phyloP scores from a whole-genome alignment of 2,329 filamentous ascomycete genomes.

The Cladophialophora immunda region DNA sequence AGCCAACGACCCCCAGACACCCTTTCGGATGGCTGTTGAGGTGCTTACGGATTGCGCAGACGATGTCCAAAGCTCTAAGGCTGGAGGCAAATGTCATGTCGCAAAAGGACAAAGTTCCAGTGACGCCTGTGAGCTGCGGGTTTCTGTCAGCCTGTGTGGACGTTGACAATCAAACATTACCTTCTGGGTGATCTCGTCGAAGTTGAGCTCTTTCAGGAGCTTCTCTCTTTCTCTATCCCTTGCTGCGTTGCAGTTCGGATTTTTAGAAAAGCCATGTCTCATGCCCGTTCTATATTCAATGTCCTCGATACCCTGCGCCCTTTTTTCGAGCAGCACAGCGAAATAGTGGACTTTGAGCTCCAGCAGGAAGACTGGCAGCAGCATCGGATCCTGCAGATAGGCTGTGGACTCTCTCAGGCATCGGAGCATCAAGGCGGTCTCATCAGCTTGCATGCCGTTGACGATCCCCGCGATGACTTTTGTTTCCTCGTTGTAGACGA shows the following conservation, averaged over 20 bases:
- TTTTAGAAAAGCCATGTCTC: slow-evolving; percentile 27
- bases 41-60: slow-evolving; percentile 9
- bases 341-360: slow-evolving; percentile 34
- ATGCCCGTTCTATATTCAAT: slow-evolving; percentile 34
- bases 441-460: slow-evolving; percentile 28
- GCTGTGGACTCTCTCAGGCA: slow-evolving; percentile 22
- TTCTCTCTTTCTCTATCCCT: slow-evolving; percentile 18
- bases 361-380: slow-evolving; percentile 29
- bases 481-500: slow-evolving; percentile 21
- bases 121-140: slow-evolving; percentile 24
- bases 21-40: background rate
- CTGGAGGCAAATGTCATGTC: slow-evolving; percentile 30
- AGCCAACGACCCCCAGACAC: background rate
- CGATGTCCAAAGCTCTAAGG: slow-evolving; percentile 22
- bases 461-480: slow-evolving; percentile 17
- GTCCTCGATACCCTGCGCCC: slow-evolving; percentile 27
- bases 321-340: slow-evolving; percentile 28
- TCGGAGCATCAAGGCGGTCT: slow-evolving; percentile 19
- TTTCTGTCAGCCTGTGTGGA: background rate
- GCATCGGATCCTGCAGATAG: slow-evolving; percentile 21
- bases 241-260: slow-evolving; percentile 9
- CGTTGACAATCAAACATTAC: background rate
- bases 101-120: slow-evolving; percentile 30
- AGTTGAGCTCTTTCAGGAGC: slow-evolving; percentile 25
- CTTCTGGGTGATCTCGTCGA: slow-evolving; percentile 32